phyloP scores from a whole-genome alignment of 2,329 filamentous ascomycete species.

The Aspergillus aculeatinus region DNA sequence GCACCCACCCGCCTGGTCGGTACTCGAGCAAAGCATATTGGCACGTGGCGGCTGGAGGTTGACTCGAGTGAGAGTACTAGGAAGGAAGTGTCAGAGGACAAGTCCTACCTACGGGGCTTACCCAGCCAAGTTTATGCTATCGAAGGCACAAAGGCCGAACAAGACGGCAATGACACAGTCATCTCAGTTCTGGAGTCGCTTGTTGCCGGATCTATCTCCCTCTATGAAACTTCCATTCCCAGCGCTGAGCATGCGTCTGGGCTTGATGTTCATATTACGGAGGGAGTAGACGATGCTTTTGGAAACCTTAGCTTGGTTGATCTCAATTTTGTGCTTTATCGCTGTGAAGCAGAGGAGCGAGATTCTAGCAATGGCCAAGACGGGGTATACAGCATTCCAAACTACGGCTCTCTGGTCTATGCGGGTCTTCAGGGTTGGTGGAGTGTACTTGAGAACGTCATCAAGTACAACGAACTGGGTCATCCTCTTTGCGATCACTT shows the following conservation, averaged over 20 bases:
- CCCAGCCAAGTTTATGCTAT: conserved; percentile 77
- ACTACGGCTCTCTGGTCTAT: conserved; percentile 81
- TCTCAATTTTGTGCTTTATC: conserved; percentile 87
- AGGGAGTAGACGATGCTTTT: conserved; percentile 77
- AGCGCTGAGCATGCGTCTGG: conserved; percentile 79
- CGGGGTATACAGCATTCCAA: conserved; percentile 85
- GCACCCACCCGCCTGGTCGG: conserved; percentile 76
- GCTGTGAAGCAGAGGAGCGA: conserved; percentile 83
- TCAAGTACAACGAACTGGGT: conserved; percentile 84
- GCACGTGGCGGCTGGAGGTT: conserved; percentile 89
- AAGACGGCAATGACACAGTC: conserved; percentile 69
- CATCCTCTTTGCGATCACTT: conserved; percentile 93
- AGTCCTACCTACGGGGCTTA: conserved; percentile 72
- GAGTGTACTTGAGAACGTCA: conserved; percentile 82
- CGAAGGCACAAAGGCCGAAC: conserved; percentile 70
- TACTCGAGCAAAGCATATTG: conserved; percentile 80
- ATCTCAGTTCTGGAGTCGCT: conserved; percentile 81
- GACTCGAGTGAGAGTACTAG: conserved; percentile 72
- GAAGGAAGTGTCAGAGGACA: conserved; percentile 65
- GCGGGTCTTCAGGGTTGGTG: conserved; percentile 98
- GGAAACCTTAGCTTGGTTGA: conserved; percentile 72
- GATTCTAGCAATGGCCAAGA: conserved; percentile 76
- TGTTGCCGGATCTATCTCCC: conserved; percentile 86
- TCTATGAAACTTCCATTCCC: conserved; percentile 96
- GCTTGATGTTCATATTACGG: conserved; percentile 81